Percentiles rank a stretch among this genome's conserved stretches.
These are phyloP conservation scores for Solanum chmielewskii DNA, from an alignment of 257 asterid species.

Conservation along the genomic window DNA sequence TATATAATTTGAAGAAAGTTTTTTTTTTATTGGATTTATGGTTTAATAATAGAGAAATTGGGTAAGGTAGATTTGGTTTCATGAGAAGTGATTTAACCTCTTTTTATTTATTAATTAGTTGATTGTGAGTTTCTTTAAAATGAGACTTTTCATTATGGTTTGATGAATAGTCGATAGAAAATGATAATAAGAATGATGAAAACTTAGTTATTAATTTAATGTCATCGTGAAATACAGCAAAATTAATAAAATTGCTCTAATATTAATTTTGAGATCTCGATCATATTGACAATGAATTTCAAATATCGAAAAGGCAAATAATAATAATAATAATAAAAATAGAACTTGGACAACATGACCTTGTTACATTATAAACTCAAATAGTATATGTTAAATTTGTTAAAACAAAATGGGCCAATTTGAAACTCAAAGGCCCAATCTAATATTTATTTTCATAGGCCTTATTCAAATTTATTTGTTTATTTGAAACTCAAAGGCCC, in stretches of 20 bases:
- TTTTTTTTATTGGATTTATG: neutral
- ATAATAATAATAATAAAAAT: too few species aligned
- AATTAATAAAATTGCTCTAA: neutral
- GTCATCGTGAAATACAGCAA: too few species aligned
- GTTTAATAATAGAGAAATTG: neutral
- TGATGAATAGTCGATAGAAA: accelerated
- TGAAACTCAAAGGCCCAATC: neutral
- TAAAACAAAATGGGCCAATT: neutral
- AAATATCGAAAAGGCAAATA: too few species aligned
- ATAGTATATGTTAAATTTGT: neutral
- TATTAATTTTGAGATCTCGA: neutral
- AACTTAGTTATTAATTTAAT: neutral
- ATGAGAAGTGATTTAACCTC: neutral
- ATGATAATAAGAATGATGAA: neutral
- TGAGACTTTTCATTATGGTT: neutral
- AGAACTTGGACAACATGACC: too few species aligned
- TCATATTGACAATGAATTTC: neutral
- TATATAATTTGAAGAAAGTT: neutral
- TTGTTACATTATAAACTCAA: too few species aligned
- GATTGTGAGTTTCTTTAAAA: neutral
- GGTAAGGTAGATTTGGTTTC: neutral
- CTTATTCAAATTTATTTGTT: neutral
- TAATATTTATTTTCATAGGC: neutral
- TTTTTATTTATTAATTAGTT: neutral
- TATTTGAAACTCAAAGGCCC: too few species aligned